A percentile compares a stretch with the other conserved stretches of the same genome.
phyloP scores from a whole-genome alignment of 306 rosid genomes.

The Carpinus fangiana region DNA sequence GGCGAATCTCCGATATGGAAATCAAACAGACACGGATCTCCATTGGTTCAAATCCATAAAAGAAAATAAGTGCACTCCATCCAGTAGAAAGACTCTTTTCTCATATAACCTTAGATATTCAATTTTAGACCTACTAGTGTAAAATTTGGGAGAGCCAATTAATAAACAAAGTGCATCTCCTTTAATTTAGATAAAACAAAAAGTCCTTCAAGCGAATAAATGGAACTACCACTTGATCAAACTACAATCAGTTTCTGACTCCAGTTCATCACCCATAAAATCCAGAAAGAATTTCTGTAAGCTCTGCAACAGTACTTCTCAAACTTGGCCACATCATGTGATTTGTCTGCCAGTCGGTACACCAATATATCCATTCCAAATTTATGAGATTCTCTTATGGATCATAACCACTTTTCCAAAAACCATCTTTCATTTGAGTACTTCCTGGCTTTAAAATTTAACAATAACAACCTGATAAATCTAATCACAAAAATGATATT shows the following conservation, averaged over 20 bases:
- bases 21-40: constrained; percentile 1
- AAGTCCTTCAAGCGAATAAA: constrained; percentile 25
- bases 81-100: constrained; percentile 3
- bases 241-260: constrained; percentile 20
- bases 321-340: constrained; percentile 9
- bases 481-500: constrained; percentile 38
- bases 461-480: constrained; percentile 40
- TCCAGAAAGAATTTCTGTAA: constrained; percentile 29
- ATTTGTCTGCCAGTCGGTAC: constrained; percentile 27
- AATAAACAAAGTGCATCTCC: constrained; percentile 10
- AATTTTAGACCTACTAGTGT: constrained; percentile 19
- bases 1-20: neutral
- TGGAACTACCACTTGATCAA: constrained; percentile 11
- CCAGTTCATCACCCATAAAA: constrained; percentile 32
- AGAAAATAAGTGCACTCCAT: neutral
- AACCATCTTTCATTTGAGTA: constrained; percentile 29
- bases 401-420: constrained; percentile 32
- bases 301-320: constrained; percentile 17
- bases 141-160: constrained; percentile 25
- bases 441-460: constrained; percentile 32
- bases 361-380: constrained; percentile 27
- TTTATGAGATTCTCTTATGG: neutral
- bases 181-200: constrained; percentile 19
- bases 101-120: constrained; percentile 15
- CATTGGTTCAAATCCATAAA: neutral